Evolutionary conservation across 305 asterid species (phyloP), one percentile per base, ranked within the genome.

Genomic region (Solanum aculeatissimum): DNA sequence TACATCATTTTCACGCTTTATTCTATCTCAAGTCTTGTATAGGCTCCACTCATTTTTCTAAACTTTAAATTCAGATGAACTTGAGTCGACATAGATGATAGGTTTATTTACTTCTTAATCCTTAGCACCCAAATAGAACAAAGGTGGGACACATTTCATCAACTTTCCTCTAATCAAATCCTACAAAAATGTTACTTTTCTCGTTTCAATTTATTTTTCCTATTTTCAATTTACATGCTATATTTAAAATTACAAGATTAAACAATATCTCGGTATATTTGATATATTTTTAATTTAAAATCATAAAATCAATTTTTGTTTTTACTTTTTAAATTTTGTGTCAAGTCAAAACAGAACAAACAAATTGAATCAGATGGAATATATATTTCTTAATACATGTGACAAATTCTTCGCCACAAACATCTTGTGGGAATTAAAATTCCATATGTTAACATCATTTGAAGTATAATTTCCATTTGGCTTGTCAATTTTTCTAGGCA

Each of bases 361-460:
- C 10, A 40, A 40, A 40, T 29, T n/a, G n/a, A n/a, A n/a, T n/a
- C n/a, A n/a, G n/a, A n/a, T n/a, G n/a, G n/a, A n/a, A n/a, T n/a
- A n/a, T n/a, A n/a, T n/a, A n/a, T n/a, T n/a, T n/a, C n/a, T n/a
- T n/a, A n/a, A n/a, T n/a, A n/a, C n/a, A n/a, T n/a, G n/a, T n/a
- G n/a, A n/a, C n/a, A n/a, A n/a, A n/a, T n/a, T n/a, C n/a, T n/a
- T n/a, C n/a, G n/a, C n/a, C n/a, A n/a, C n/a, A n/a, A n/a, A n/a
- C n/a, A n/a, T 74, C 62, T 75, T 49, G 6, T 75, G 42, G 23
- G 2, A 40, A 5, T 60, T 23, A 71, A 14, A 27, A 27, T 75
- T 35, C 27, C 25, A 75, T 49, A 25, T 47, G 25, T 49, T 75
- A 47, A 75, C 81, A 75, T 75, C 81, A 49, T 47, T 74, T 74